These are phyloP conservation scores for Pouteria glomerata DNA, from an alignment of 148 eudicot species.

Conservation along the genomic window DNA sequence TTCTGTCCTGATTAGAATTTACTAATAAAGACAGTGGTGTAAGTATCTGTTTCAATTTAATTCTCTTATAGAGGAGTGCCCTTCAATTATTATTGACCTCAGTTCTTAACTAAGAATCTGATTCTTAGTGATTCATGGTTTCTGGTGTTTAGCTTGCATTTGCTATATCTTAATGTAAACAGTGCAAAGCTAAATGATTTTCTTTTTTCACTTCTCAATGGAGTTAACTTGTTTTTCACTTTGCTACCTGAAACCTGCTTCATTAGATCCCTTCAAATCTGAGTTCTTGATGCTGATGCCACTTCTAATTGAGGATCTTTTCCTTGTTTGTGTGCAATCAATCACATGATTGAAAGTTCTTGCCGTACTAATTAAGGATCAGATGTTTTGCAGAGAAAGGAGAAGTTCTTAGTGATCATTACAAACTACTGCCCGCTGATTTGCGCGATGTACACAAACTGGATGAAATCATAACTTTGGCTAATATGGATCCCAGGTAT, in stretches of 20 bases:
- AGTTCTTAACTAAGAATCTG: neutral
- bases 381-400: constrained; percentile 65
- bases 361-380: constrained; percentile 4
- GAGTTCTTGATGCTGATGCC: neutral
- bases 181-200: neutral
- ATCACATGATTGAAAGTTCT: neutral
- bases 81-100: neutral
- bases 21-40: neutral
- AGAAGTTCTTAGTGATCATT: constrained; percentile 73
- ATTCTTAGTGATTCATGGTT: neutral
- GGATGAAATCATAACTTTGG: constrained; percentile 52
- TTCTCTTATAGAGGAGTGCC: neutral
- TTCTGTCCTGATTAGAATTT: neutral
- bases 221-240: neutral
- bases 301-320: neutral
- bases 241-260: neutral
- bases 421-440: constrained; percentile 93
- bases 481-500: constrained; percentile 90
- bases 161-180: neutral
- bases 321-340: neutral
- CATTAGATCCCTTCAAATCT: neutral
- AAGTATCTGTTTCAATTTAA: neutral
- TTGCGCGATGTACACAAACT: constrained; percentile 66
- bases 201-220: constrained; percentile 10
- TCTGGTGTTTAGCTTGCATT: neutral